phyloP scores from a whole-genome alignment of 2,329 filamentous ascomycete species.

The Graphilbum fragrans region DNA sequence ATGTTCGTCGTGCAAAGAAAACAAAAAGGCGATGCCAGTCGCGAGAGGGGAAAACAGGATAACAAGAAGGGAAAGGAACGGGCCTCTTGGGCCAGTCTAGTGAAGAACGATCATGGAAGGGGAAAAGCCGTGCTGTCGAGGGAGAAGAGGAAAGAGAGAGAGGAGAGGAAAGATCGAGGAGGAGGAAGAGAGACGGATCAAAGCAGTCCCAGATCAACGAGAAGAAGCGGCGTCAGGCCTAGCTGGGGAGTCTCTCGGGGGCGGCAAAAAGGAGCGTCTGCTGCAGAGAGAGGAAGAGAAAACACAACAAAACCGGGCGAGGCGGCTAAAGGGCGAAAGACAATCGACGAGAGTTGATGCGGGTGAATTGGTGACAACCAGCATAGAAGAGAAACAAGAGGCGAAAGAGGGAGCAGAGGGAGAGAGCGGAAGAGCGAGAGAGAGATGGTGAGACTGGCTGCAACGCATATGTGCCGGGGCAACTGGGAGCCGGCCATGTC shows the following conservation, averaged over 20 bases:
- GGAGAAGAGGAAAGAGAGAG: background rate
- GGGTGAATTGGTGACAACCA: constrained; percentile 1
- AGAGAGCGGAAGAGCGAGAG: background rate
- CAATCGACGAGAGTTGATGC: background rate
- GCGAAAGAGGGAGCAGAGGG: background rate
- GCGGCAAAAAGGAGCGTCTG: background rate
- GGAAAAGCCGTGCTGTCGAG: constrained; percentile 8
- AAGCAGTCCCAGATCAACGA: background rate
- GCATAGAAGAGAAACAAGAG: constrained; percentile 12
- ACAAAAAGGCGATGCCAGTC: constrained; percentile 30
- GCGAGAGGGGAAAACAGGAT: constrained; percentile 12
- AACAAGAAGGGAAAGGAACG: constrained; percentile 14
- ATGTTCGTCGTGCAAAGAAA: no score
- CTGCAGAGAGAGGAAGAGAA: background rate
- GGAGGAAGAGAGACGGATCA: constrained; percentile 7
- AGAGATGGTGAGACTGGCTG: background rate
- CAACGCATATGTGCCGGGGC: background rate
- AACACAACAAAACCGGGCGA: background rate
- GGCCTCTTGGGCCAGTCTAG: constrained; percentile 28
- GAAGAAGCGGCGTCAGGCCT: background rate
- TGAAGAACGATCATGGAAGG: constrained; percentile 14
- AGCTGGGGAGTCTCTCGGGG: background rate
- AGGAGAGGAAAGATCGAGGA: constrained; percentile 18
- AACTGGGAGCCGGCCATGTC: background rate
- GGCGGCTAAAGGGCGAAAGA: background rate